Conservation (phyloP, 805 yeast genomes). For the Maudiozyma bulderi region DNA sequence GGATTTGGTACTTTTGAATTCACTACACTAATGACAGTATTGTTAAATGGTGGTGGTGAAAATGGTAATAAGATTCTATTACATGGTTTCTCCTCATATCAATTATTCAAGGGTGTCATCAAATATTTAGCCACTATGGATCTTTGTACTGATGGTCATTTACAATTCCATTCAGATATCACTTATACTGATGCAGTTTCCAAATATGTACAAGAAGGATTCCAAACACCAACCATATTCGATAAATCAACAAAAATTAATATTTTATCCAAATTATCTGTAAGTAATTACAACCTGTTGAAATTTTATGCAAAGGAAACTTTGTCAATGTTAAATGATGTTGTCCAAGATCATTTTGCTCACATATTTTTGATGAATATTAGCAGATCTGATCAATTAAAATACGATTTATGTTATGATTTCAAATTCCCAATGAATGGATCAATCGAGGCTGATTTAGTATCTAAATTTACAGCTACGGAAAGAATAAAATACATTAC, state of each 20-base stretch:
- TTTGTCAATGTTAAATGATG: conserved; percentile 59
- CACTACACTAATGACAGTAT: conserved; percentile 66
- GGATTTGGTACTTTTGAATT: conserved; percentile 95
- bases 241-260: conserved; percentile 73
- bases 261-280: conserved; percentile 71
- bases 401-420: conserved; percentile 50
- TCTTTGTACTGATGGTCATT: conserved; percentile 49
- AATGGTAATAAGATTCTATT: conserved; percentile 67
- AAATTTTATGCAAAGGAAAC: conserved; percentile 63
- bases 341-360: conserved; percentile 74
- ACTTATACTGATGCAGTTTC: conserved; percentile 24
- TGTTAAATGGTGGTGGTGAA: conserved; percentile 74
- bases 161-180: conserved; percentile 49
- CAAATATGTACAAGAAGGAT: conserved; percentile 44
- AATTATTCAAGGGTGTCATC: conserved; percentile 81
- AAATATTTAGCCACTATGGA: conserved; percentile 77
- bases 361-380: conserved; percentile 60
- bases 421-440: conserved; percentile 40
- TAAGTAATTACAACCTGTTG: conserved; percentile 51
- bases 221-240: conserved; percentile 63
- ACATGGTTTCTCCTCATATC: conserved; percentile 87
- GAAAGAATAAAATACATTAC: conserved; percentile 67
- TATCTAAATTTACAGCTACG: conserved; percentile 48
- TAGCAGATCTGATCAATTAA: conserved; percentile 39
- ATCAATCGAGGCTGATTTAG: conserved; percentile 21